Base-by-base conservation (phyloP, 108 stramenopile species). In the Fistulifera solaris region DNA sequence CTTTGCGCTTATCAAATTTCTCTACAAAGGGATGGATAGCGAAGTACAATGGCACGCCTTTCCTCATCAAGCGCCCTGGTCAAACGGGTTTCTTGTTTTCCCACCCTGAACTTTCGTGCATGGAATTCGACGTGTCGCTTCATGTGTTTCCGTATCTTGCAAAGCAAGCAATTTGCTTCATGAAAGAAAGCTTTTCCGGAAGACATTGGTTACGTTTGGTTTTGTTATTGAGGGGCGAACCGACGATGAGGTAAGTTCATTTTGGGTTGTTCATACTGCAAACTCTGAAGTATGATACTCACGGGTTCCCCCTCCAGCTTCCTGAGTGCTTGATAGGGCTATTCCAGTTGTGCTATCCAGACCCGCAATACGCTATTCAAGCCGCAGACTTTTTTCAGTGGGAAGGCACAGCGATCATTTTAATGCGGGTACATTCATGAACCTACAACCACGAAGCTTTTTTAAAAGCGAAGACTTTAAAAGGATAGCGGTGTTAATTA, bases 101-200 rank as follows among this genome's bases (percentile, higher is more conserved):
- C 14, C 83, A 85, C 52, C 85, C 81, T 23, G 79, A 82, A 10
- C 54, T 80, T 41, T 78, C 75, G 38, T 74, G 70, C 8, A 74
- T 86, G 62, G 85, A 85, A 71, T 91, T 91, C 55, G 85, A 87
- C 56, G 75, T 91, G 10, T 83, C 78, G 21, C 61, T 91, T 22
- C 85, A 91, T 43, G 78, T 80, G 0, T 91, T 91, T 44, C 89
- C 89, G 3, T 91, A 82, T 44, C 40, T 91, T 11, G 81, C 81
- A 44, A 86, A 87, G 38, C 82, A 91, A 52, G 89, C 63, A 4
- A 83, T 80, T 58, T 72, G 83, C 16, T 91, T 80, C 52, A 50
- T 91, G 59, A 87, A 87, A 54, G 80, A 78, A 38, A 45, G 44
- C 41, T 77, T 63, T 85, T 87, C 47, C 73, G 82, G 35, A 91